Base-by-base conservation (phyloP, 2,329 filamentous ascomycete genomes). In the Cephalotrichum gorgonifer region DNA sequence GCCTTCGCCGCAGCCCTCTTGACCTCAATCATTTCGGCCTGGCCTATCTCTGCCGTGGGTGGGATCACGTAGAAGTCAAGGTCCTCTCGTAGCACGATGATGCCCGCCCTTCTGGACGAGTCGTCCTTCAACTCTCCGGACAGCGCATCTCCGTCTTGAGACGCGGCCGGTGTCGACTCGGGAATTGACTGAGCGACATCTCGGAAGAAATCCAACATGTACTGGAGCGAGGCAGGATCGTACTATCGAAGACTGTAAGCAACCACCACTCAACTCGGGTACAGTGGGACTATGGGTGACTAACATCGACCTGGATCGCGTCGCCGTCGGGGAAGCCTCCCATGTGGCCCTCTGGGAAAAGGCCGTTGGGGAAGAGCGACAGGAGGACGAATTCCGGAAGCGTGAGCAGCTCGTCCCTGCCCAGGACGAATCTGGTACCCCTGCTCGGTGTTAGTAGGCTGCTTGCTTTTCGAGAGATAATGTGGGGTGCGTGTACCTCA, bases 131-230 rank as follows among this genome's bases (percentile, higher is more conserved):
- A n/a, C 28, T 49, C 47, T 9, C 25, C 25, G 54, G 83, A 76
- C 43, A 74, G 79, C 58, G 71, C 58, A 47, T 85, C 75, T 53
- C 78, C 71, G 53, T 87, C 81, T 54, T 79, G 76, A 2, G 80
- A 79, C 31, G 78, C 70, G 50, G 76, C 79, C 30, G 84, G 80
- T 47, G 86, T 87, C 27, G 78, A 71, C 54, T 87, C 81, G 39
- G 88, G 88, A 56, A 98, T 97, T n/a, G 90, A 93, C 67, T 96
- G 89, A 48, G 93, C 93, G 54, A 98, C 91, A 56, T 84, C 83
- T 55, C 93, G 86, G 74, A 98, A 98, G 69, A 98, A 98, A 60
- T 96, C 91, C 55, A 98, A 80, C 93, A 98, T 98, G 71, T 97
- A 98, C 69, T 97, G 89, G 49, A 98, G 79, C 44, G 91, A 97